A percentile compares a stretch with the other conserved stretches of the same genome.
Conservation (phyloP, 768 basidiomycete genomes). For the Suillus bovinus region DNA sequence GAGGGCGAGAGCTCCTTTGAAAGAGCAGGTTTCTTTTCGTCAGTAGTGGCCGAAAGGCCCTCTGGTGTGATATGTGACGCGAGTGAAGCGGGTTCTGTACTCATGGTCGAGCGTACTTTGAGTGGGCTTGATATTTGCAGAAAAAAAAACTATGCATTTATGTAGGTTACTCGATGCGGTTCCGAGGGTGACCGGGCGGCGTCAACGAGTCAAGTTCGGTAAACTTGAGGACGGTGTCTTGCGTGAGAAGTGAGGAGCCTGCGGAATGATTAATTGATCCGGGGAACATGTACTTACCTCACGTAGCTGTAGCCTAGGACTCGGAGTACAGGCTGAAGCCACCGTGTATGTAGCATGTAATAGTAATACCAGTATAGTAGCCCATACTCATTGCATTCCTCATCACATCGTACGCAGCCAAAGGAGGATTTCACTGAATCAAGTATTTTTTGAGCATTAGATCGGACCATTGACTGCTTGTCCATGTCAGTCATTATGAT, state of each 20-base stretch:
- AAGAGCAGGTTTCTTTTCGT: slow-evolving; percentile 45
- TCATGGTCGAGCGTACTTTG: neutral
- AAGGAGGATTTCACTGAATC: neutral
- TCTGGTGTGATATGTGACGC: slow-evolving; percentile 28
- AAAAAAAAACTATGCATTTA: neutral
- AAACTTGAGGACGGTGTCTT: neutral
- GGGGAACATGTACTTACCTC: neutral
- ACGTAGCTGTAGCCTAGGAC: neutral
- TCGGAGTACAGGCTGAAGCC: no score
- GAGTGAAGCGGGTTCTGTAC: neutral
- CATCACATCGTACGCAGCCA: neutral
- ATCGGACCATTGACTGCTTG: no score
- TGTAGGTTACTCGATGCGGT: neutral
- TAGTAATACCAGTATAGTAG: no score
- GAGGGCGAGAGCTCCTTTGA: neutral
- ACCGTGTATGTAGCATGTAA: no score
- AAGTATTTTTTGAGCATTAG: no score
- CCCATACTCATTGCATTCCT: neutral
- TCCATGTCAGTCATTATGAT: no score
- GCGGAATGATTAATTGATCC: neutral
- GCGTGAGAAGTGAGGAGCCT: neutral
- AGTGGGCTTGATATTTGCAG: neutral
- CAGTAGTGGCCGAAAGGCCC: slow-evolving; percentile 42
- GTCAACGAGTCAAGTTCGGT: neutral
- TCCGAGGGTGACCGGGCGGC: neutral